Percentiles rank a stretch among this genome's conserved stretches.
These are phyloP conservation scores for Globisporangium viniferum DNA, from an alignment of 352 stramenopile genomes.

Conservation along the genomic window DNA sequence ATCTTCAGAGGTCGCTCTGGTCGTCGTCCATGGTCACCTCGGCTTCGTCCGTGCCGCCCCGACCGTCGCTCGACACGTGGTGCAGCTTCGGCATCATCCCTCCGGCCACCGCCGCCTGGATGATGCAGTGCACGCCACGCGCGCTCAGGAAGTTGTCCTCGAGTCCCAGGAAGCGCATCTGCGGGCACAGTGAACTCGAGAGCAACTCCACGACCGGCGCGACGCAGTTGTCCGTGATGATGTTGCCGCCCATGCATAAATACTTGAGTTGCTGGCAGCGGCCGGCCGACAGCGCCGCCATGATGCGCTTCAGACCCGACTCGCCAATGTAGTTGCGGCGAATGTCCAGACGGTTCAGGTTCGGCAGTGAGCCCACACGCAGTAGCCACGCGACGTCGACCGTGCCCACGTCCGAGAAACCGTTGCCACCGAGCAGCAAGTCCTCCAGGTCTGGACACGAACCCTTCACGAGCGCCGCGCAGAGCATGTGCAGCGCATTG, in stretches of 20 bases:
- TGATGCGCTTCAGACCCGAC: conserved; percentile 41
- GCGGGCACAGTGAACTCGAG: conserved; percentile 32
- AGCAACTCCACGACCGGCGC: conserved; percentile 43
- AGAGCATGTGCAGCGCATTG: conserved; percentile 46
- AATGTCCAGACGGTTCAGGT: conserved; percentile 51
- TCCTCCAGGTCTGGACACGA: conserved; percentile 52
- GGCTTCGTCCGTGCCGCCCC: conserved; percentile 6
- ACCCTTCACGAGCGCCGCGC: conserved; percentile 36
- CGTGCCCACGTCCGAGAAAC: conserved; percentile 55
- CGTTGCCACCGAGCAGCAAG: conserved; percentile 63
- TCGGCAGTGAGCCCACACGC: conserved; percentile 26
- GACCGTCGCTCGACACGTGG: conserved; percentile 46
- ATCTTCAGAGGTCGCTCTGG: conserved; percentile 2
- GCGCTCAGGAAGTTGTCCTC: conserved; percentile 80
- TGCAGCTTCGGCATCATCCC: conserved; percentile 47
- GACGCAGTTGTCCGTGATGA: conserved; percentile 80
- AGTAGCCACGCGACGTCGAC: conserved; percentile 47
- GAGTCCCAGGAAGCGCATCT: conserved; percentile 65
- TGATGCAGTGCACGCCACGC: conserved; percentile 58
- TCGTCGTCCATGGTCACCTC: background rate
- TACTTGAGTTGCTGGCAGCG: conserved; percentile 44
- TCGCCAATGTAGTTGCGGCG: conserved; percentile 74
- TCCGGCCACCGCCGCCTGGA: conserved; percentile 44
- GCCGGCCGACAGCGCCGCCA: conserved; percentile 28
- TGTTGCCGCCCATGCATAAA: conserved; percentile 76